Conservation (phyloP, 2,329 filamentous ascomycete species). For the Chaetomium sp. region DNA sequence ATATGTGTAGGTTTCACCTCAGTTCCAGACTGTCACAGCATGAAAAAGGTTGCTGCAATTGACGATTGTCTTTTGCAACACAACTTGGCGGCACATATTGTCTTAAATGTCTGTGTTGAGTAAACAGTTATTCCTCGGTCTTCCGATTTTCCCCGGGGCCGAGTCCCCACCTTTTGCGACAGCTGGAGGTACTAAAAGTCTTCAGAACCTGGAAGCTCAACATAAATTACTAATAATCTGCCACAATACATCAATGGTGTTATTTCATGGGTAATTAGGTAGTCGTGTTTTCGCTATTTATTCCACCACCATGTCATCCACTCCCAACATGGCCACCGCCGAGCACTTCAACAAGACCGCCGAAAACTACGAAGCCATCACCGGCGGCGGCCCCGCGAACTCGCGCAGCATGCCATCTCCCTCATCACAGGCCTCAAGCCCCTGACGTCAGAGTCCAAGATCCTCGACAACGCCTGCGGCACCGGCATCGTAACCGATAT, state of each 20-base stretch:
- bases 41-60: neutral
- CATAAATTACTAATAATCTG: neutral
- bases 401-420: neutral
- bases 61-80: neutral
- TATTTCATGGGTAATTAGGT: neutral
- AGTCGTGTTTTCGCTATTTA: neutral
- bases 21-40: too few species aligned
- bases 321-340: neutral
- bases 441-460: neutral
- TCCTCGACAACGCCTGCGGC: conserved; percentile 4
- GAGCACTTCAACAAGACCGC: conserved; percentile 1
- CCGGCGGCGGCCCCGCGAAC: neutral
- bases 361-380: neutral
- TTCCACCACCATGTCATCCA: neutral
- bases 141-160: neutral
- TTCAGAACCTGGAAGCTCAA: neutral
- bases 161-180: neutral
- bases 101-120: neutral
- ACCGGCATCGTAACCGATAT: conserved; percentile 1
- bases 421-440: neutral
- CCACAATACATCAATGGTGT: neutral
- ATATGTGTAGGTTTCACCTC: neutral
- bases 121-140: conserved; percentile 1
- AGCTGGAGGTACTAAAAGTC: neutral
- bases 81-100: neutral